These are phyloP conservation scores for Thelonectria olida DNA, from an alignment of 2,329 filamentous ascomycete species.

Conservation along the genomic window DNA sequence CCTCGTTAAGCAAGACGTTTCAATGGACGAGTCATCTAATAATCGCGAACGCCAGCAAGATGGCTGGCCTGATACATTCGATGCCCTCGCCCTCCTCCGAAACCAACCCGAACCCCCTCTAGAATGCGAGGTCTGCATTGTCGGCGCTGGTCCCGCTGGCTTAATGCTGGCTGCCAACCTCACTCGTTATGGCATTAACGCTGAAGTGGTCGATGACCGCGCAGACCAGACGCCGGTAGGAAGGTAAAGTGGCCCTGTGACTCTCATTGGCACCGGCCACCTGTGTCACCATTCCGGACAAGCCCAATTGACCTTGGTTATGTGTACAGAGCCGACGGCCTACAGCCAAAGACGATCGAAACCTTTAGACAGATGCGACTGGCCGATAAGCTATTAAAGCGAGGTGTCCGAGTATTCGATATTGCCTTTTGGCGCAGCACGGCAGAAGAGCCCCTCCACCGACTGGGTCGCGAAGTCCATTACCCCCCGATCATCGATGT, in stretches of 20 bases:
- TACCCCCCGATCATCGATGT: constrained; percentile 71
- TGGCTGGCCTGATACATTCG: constrained; percentile 47
- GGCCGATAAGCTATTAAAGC: constrained; percentile 73
- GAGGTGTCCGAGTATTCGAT: constrained; percentile 76
- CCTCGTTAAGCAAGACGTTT: constrained; percentile 44
- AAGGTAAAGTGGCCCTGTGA: constrained; percentile 45
- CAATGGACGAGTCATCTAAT: constrained; percentile 37
- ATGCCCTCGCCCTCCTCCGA: constrained; percentile 58
- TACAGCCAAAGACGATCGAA: constrained; percentile 83
- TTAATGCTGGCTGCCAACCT: constrained; percentile 66
- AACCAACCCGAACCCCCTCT: constrained; percentile 58
- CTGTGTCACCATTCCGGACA: constrained; percentile 17
- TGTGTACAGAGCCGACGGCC: constrained; percentile 68
- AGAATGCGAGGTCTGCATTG: constrained; percentile 59
- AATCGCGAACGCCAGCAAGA: constrained; percentile 39
- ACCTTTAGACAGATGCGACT: constrained; percentile 78
- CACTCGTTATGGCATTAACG: constrained; percentile 71
- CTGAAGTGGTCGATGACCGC: constrained; percentile 74
- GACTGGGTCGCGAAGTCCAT: constrained; percentile 72
- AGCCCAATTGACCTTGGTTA: constrained; percentile 27
- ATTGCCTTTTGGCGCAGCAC: constrained; percentile 76
- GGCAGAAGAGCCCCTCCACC: constrained; percentile 60
- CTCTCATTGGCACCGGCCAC: neutral
- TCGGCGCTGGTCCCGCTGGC: constrained; percentile 65
- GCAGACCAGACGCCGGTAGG: constrained; percentile 74